Conservation (phyloP, 129 eudicot species). For the Dittrichia graveolens region DNA sequence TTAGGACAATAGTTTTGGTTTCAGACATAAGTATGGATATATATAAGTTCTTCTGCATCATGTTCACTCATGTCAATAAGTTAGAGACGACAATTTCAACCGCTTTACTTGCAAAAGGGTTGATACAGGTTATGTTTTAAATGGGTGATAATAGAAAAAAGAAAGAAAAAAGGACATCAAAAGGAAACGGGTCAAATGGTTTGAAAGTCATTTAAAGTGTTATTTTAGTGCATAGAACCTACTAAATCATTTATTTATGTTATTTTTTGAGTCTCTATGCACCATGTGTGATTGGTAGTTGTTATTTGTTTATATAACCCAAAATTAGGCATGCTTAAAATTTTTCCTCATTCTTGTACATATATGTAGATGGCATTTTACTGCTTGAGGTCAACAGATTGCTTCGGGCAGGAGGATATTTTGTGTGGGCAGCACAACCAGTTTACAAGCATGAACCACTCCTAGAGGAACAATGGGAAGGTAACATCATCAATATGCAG, state of each 20-base stretch:
- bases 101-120: neutral
- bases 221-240: neutral
- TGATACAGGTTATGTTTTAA: neutral
- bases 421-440: conserved; percentile 98
- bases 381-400: conserved; percentile 93
- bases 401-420: conserved; percentile 92
- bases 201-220: neutral
- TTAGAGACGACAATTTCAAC: neutral
- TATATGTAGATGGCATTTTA: conserved; percentile 74
- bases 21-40: too few species aligned
- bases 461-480: conserved; percentile 95
- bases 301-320: neutral
- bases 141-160: neutral
- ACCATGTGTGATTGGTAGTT: neutral
- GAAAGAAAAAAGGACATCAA: neutral
- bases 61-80: neutral
- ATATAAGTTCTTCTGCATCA: neutral
- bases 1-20: too few species aligned
- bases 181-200: neutral
- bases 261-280: neutral
- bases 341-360: neutral
- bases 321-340: conserved; percentile 8
- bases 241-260: neutral
- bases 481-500: conserved; percentile 37
- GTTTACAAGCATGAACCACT: conserved; percentile 92